phyloP scores from a whole-genome alignment of 805 yeast species.

The Danielozyma ontarioensis region DNA sequence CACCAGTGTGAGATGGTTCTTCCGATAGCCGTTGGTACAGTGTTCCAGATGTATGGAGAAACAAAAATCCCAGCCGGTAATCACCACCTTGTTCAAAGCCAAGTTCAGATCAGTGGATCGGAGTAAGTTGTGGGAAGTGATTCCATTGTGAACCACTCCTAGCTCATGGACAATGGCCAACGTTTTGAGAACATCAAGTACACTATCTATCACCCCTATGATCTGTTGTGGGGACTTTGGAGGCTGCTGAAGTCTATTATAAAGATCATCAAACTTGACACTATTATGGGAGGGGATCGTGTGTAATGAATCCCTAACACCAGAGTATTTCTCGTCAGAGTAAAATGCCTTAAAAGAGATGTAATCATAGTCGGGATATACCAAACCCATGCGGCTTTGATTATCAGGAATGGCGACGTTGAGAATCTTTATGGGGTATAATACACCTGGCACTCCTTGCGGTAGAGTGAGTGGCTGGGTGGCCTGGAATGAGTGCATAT shows the following conservation, averaged over 20 bases:
- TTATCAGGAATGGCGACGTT: conserved; percentile 5
- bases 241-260: conserved; percentile 10
- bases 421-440: conserved; percentile 21
- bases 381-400: conserved; percentile 15
- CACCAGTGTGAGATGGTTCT: conserved; percentile 32
- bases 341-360: conserved; percentile 8
- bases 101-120: conserved; percentile 20
- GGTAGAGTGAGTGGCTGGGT: conserved; percentile 22
- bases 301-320: conserved; percentile 3
- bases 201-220: conserved; percentile 17
- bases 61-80: conserved; percentile 47
- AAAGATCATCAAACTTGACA: conserved; percentile 9
- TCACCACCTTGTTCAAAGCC: conserved; percentile 19
- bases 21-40: conserved; percentile 36
- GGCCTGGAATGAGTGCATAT: conserved; percentile 1
- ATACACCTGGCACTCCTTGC: conserved; percentile 18
- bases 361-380: conserved; percentile 15
- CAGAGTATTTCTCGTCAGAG: background rate
- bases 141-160: conserved; percentile 45
- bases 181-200: conserved; percentile 17
- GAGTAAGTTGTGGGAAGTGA: conserved; percentile 35
- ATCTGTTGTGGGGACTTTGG: conserved; percentile 14
- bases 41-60: conserved; percentile 39
- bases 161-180: conserved; percentile 29
- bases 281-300: conserved; percentile 5